These are phyloP conservation scores for Zygoascus flipseniorum DNA, from an alignment of 805 yeast genomes.

Conservation along the genomic window DNA sequence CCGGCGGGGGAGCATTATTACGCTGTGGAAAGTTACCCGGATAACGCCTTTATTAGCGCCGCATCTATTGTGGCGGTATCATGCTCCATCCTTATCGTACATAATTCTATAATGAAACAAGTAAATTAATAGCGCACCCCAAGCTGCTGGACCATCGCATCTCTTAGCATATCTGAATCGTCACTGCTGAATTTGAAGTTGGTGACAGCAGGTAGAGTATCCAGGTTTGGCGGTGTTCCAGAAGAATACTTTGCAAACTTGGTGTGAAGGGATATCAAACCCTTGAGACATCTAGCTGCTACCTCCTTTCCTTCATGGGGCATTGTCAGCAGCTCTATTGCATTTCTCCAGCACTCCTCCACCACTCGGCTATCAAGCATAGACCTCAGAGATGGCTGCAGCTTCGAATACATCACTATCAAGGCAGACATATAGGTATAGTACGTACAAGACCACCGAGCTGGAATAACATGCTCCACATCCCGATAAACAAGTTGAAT, in stretches of 20 bases:
- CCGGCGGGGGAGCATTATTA: too few relatives aligned
- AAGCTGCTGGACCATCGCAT: not conserved
- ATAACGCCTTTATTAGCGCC: too few relatives aligned
- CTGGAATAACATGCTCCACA: conserved; percentile 14
- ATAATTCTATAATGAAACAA: not conserved
- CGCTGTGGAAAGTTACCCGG: too few relatives aligned
- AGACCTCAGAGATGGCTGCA: conserved; percentile 15
- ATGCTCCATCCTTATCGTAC: not conserved
- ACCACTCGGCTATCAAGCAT: conserved; percentile 10
- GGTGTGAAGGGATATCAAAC: conserved; percentile 9
- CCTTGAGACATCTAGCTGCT: conserved; percentile 9
- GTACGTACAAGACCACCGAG: conserved; percentile 21
- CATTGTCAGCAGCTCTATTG: conserved; percentile 5
- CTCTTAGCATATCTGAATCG: not conserved
- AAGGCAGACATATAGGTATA: conserved; percentile 21
- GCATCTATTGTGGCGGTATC: not conserved
- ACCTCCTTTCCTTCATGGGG: conserved; percentile 3
- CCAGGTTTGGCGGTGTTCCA: not conserved
- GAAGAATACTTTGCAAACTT: not conserved
- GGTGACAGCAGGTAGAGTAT: not conserved
- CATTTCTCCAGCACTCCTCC: conserved; percentile 9
- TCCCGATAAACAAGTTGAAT: conserved; percentile 10
- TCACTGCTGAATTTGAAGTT: not conserved
- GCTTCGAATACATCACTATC: conserved; percentile 21
- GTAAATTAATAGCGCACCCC: not conserved